Conservation (phyloP, 1,284 basidiomycete species). For the Limonomyces culmigenus region DNA sequence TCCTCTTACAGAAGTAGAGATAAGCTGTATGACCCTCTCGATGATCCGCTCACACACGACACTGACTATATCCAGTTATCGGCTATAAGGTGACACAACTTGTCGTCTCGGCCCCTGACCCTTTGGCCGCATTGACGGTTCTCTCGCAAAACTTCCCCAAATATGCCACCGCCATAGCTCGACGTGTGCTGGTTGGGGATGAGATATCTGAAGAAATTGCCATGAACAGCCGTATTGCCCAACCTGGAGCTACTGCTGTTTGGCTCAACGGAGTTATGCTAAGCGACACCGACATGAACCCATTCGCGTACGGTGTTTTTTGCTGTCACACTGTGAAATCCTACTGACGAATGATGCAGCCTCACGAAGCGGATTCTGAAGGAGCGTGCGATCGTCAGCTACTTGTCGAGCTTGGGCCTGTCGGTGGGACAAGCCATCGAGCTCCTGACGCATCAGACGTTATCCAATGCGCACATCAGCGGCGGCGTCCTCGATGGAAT, state of each 20-base stretch:
- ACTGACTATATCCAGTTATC: conserved; percentile 27
- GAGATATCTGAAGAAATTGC: conserved; percentile 41
- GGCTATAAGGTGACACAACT: conserved; percentile 62
- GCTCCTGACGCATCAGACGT: conserved; percentile 47
- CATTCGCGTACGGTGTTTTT: conserved; percentile 33
- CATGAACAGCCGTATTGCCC: conserved; percentile 34
- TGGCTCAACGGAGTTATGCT: conserved; percentile 71
- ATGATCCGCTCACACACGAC: background rate
- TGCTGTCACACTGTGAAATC: background rate
- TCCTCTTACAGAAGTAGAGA: conserved; percentile 48
- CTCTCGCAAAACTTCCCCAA: conserved; percentile 81
- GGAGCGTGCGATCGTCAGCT: conserved; percentile 51
- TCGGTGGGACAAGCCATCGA: conserved; percentile 47
- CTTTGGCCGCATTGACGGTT: conserved; percentile 46
- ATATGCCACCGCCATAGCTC: conserved; percentile 56
- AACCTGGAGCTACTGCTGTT: conserved; percentile 36
- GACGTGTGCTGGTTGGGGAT: conserved; percentile 38
- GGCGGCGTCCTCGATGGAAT: conserved; percentile 51
- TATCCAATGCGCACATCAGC: conserved; percentile 31
- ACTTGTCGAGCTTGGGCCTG: conserved; percentile 47
- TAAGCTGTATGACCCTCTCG: no score
- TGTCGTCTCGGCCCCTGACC: conserved; percentile 39
- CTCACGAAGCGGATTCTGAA: no score
- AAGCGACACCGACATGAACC: conserved; percentile 46
- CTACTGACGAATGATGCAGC: no score